Conservation (phyloP, 2,329 filamentous ascomycete genomes). For the Hymenotorrendiella dingleyae region DNA sequence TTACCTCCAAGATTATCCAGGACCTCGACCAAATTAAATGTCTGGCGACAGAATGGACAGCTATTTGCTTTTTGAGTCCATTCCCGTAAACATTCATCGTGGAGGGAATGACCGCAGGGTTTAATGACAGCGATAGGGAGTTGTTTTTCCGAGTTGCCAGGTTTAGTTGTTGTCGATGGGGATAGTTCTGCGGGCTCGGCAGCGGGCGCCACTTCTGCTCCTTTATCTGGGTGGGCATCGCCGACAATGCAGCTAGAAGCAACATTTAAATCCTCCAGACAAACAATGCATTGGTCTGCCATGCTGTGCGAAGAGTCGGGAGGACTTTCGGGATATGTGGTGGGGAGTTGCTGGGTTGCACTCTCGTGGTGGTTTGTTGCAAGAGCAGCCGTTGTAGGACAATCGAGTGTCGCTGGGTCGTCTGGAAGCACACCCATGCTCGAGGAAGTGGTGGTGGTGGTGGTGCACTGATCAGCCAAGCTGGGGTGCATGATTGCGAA, state of each 20-base stretch:
- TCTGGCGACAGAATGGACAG: conserved; percentile 91
- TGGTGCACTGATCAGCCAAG: conserved; percentile 60
- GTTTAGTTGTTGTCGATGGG: too few species aligned
- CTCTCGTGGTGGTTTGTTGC: not conserved
- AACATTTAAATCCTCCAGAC: conserved; percentile 52
- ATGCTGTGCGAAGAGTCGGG: conserved; percentile 20
- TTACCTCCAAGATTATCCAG: conserved; percentile 74
- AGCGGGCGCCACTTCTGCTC: conserved; percentile 16
- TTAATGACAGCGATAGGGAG: conserved; percentile 50
- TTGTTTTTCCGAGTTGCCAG: conserved; percentile 17
- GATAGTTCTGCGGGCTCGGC: conserved; percentile 20
- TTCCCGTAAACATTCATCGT: conserved; percentile 85
- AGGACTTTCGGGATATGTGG: conserved; percentile 6
- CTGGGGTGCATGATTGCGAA: conserved; percentile 18
- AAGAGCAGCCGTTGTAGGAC: not conserved
- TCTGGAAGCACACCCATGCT: conserved; percentile 7
- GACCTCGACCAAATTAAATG: conserved; percentile 85
- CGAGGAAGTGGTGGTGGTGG: conserved; percentile 30
- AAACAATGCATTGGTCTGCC: conserved; percentile 65
- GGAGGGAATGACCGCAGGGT: conserved; percentile 85
- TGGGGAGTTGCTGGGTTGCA: not conserved
- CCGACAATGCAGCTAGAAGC: conserved; percentile 16
- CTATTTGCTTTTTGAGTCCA: conserved; percentile 98
- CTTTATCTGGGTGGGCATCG: conserved; percentile 19
- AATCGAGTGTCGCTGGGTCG: not conserved